Conservation (phyloP, 2,329 filamentous ascomycete species). For the Colletotrichum chlorophyti region DNA sequence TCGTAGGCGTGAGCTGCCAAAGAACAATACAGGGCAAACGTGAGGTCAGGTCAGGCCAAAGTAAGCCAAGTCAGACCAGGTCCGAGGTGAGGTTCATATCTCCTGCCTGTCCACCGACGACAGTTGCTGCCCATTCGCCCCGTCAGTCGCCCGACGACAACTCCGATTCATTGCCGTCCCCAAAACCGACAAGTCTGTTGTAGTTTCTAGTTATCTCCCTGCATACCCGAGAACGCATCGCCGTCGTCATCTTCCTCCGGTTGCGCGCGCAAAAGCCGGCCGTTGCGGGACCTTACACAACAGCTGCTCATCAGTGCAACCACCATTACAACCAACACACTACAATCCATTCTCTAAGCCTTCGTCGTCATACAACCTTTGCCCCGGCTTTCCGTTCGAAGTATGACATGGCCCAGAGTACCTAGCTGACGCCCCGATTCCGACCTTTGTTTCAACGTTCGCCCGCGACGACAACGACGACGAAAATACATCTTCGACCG, state of each 20-base stretch:
- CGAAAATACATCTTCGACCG: not conserved
- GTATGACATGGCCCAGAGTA: slow-evolving; percentile 18
- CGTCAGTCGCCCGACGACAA: slow-evolving; percentile 12
- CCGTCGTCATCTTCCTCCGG: not conserved
- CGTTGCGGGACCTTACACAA: slow-evolving; percentile 1
- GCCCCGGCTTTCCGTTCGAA: not conserved
- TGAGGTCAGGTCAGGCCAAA: not conserved
- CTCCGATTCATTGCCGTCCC: not conserved
- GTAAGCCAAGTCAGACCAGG: not conserved
- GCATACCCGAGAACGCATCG: not conserved
- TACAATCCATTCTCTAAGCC: not conserved
- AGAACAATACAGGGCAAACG: not conserved
- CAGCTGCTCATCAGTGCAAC: not conserved
- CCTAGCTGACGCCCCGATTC: slow-evolving; percentile 12
- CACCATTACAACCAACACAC: not conserved
- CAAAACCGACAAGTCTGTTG: too few species aligned
- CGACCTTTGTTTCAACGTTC: not conserved
- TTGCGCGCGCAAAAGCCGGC: not conserved
- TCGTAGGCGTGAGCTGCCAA: too few species aligned
- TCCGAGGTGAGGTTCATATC: not conserved
- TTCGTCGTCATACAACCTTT: not conserved
- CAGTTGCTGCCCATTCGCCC: slow-evolving; percentile 13
- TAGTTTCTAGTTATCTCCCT: not conserved
- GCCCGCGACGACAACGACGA: not conserved
- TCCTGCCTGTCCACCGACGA: not conserved